A percentile compares a stretch with the other conserved stretches of the same genome.
Conservation (phyloP, 129 eudicot species). For the Helianthus annuus region HanXRQr2.0-SUNRISE NC_035433.2:69877001-69877500, state of each 20-base stretch:
- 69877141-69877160: neutral
- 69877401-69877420: slow-evolving; percentile 92
- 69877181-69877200: neutral
- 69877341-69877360: neutral
- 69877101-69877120: slow-evolving; percentile 59
- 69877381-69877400: slow-evolving; percentile 88
- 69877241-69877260: too few relatives aligned
- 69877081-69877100: slow-evolving; percentile 99
- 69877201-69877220: neutral
- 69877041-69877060: slow-evolving; percentile 86
- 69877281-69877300: too few relatives aligned
- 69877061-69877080: slow-evolving; percentile 97
- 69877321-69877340: neutral
- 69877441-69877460: slow-evolving; percentile 89
- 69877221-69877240: neutral
- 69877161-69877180: neutral
- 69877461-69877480: slow-evolving; percentile 88
- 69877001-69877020: slow-evolving; percentile 5
- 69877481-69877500: slow-evolving; percentile 66
- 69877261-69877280: too few relatives aligned
- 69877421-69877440: slow-evolving; percentile 93
- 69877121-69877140: neutral
- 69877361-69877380: slow-evolving; percentile 78
- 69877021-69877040: slow-evolving; percentile 97
- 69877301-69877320: neutral